Base-by-base conservation (phyloP, 768 basidiomycete genomes). In the Amanita rimosa region DNA sequence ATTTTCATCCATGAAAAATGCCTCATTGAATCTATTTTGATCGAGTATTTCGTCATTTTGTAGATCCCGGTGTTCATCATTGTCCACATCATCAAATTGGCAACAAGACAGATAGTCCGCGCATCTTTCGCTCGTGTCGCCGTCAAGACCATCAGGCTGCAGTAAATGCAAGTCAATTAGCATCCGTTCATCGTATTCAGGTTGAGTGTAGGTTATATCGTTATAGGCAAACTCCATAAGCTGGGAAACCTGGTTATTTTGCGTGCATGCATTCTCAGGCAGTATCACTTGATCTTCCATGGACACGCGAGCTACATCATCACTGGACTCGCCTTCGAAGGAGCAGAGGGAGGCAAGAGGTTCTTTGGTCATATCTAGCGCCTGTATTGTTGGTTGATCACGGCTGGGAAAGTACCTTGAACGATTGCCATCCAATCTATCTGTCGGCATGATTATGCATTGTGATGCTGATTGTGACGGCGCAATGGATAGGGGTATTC, bases 381-480 rank as follows among this genome's bases (percentile, higher is more conserved):
- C 44, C 17, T 31, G 3, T 22, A 6, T 14, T 14, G 13, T 43
- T 14, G 41, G 26, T 27, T 24, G 26, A 8, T 16, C 3, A 8
- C n/a, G 26, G 16, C n/a, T n/a, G 10, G 10, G 41, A 22, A 44
- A 45, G 22, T 40, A 40, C 33, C 46, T 45, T 39, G 44, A 51
- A 31, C 21, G 38, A n/a, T 31, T 42, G 21, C 10, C 41, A 26
- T 33, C 29, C 31, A 17, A 11, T 19, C 17, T 34, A 7, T 22
- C 35, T 24, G 36, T 13, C 10, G 37, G 24, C 3, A 19, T 8
- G 19, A 29, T 13, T 14, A 38, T 40, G 7, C 26, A 11, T 22
- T 62, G 64, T 40, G 64, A 63, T 16, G 60, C 60, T 17, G 60
- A 65, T 35, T 66, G 57, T 17, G 63, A 64, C n/a, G 64, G 64